Base-by-base conservation (phyloP, 2,329 filamentous ascomycete genomes). In the Trichoderma oligosporum region DNA sequence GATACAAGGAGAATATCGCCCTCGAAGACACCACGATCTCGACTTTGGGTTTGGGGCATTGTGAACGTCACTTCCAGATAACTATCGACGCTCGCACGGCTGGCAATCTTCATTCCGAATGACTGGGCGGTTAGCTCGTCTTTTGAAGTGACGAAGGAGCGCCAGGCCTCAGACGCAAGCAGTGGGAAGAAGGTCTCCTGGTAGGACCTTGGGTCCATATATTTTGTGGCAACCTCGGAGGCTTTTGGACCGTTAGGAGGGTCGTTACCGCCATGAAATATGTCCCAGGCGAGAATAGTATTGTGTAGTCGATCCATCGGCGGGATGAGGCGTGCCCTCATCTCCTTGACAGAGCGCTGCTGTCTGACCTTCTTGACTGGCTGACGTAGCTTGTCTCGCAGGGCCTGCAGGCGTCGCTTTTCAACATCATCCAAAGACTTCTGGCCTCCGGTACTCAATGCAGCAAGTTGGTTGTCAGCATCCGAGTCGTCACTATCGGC, bases 81-180 rank as follows among this genome's bases (percentile, higher is more conserved):
- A 49, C 87, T 88, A 72, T 99, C 94, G 9, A 99, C 91, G 45
- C 86, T 94, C 67, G 94, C 86, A 60, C 94, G 88, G 66, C 88
- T 95, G 48, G 89, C 82, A 53, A 99, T 83, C 67, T 92, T 95
- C 71, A 97, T 85, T 60, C 91, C 90, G 67, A 96, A 95, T 0
- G 89, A 78, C 67, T 87, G 91, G 62, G 85, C 84, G 18, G 82
- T 88, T 46, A 86, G 84, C 71, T 99, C 94, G 66, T 97, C 91
- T 69, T 92, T 92, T 18, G 89, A 83, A 48, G 91, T 92, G 49
- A 95, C 86, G 69, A 99, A 94, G 4, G 89, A 89, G 68, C 95
- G 89, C 94, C 94, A 99, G 27, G 93, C 93, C 76, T 99, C 94
- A 24, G 96, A 87, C 27, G 94, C 85, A 31, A 99, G 80, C 20